A percentile compares a stretch with the other conserved stretches of the same genome.
phyloP scores from a whole-genome alignment of 2,329 filamentous ascomycete species.

The Alternaria burnsii region DNA sequence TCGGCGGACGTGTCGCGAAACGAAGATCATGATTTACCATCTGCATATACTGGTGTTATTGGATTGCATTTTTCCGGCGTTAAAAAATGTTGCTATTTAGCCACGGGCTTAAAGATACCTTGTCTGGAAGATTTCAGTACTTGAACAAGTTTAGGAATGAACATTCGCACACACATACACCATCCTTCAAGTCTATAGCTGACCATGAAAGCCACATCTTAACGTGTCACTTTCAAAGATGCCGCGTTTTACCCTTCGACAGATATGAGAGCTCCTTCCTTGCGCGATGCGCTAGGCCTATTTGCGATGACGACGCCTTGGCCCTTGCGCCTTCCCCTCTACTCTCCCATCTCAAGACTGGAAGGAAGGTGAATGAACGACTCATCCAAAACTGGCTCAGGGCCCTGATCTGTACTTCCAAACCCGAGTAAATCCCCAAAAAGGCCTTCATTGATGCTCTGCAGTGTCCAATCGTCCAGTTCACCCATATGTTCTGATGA shows the following conservation, averaged over 20 bases:
- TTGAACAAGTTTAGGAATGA: neutral
- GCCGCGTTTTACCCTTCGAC: neutral
- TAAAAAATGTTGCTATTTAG: constrained; percentile 27
- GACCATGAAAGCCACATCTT: neutral
- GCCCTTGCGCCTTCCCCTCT: no score
- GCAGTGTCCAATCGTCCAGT: constrained; percentile 23
- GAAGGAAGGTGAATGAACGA: no score
- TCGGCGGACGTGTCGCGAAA: constrained; percentile 38
- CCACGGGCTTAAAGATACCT: constrained; percentile 38
- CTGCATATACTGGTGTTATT: constrained; percentile 26
- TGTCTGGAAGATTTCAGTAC: constrained; percentile 15
- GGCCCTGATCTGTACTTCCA: neutral
- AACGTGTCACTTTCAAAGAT: neutral
- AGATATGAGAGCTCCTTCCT: neutral
- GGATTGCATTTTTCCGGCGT: constrained; percentile 40
- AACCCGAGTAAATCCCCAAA: constrained; percentile 15
- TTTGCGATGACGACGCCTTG: neutral
- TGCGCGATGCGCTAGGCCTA: neutral
- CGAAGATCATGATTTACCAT: constrained; percentile 31
- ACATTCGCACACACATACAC: neutral
- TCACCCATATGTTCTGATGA: neutral
- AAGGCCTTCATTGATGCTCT: constrained; percentile 21
- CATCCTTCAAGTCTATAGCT: neutral
- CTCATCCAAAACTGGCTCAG: neutral
- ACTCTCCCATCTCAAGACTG: neutral